Base-by-base conservation (phyloP, 2,329 filamentous ascomycete species). In the Fusarium sp. region DNA sequence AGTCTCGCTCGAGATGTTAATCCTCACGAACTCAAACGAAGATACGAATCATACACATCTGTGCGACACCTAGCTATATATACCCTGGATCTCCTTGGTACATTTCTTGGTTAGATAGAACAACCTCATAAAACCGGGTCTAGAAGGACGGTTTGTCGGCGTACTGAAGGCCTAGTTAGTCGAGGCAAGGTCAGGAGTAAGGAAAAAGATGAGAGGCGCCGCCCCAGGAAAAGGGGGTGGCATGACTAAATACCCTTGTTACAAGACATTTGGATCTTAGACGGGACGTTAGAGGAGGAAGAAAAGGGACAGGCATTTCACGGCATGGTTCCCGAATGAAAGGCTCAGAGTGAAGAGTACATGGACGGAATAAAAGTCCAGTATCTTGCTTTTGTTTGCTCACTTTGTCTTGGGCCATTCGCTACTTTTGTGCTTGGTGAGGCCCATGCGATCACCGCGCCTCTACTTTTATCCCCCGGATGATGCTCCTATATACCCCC, bases 21-120 rank as follows among this genome's bases (percentile, higher is more conserved):
- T 36, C 54, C 15, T 74, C 47, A 74, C 63, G 67, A 70, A 64
- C 54, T 70, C 44, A 41, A 62, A 70, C 63, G 67, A 70, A 70
- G 67, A 65, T 40, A 70, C 40, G 67, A 70, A 64, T 52, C 40
- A 60, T 31, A 48, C 41, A 36, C 58, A 68, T 52, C 43, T 62
- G 60, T 51, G 66, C 58, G 63, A 52, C 36, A 70, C 52, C 58
- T 58, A 58, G 43, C 48, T 64, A 67, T 63, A 71, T 71, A 64
- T 55, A 69, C 62, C 60, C 54, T 64, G 56, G 48, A 73, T 74
- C 58, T 64, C 43, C 48, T 67, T 51, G 60, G 65, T 66, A 60
- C 67, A 70, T 74, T 73, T 73, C 44, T 41, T 61, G 69, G 44
- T 66, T 61, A 73, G 64, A 57, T 51, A 62, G 70, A 68, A 43